Evolutionary conservation across 2,329 filamentous ascomycete species (phyloP).

Genomic region (Teratosphaeria viscida): DNA sequence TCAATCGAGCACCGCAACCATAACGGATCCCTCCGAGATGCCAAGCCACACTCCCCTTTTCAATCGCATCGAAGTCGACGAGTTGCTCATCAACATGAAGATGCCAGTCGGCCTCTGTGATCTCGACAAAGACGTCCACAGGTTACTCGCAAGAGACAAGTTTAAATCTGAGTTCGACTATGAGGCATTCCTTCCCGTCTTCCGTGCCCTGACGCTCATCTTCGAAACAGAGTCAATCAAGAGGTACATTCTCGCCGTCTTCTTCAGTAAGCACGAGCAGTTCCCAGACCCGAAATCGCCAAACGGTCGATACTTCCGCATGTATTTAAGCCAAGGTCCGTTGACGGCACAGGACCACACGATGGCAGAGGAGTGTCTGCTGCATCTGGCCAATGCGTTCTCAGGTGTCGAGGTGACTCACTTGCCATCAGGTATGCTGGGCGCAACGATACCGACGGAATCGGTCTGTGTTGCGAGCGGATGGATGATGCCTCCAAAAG

Average conservation of each 20-base stretch:
- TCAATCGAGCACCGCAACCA: neutral
- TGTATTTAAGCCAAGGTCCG: neutral
- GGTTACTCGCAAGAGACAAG: neutral
- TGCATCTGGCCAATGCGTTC: neutral
- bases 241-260: neutral
- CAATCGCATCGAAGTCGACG: neutral
- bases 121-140: neutral
- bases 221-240: neutral
- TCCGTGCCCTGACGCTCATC: neutral
- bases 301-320: neutral
- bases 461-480: neutral
- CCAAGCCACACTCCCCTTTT: neutral
- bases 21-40: neutral
- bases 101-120: neutral
- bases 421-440: neutral
- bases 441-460: neutral
- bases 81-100: neutral
- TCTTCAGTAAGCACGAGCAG: neutral
- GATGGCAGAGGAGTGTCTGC: neutral
- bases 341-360: neutral
- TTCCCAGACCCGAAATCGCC: neutral
- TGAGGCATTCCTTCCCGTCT: neutral
- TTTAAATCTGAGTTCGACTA: neutral
- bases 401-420: neutral
- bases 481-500: neutral